Conservation (phyloP, 2,329 filamentous ascomycete genomes). For the Exserohilum turcica region DNA sequence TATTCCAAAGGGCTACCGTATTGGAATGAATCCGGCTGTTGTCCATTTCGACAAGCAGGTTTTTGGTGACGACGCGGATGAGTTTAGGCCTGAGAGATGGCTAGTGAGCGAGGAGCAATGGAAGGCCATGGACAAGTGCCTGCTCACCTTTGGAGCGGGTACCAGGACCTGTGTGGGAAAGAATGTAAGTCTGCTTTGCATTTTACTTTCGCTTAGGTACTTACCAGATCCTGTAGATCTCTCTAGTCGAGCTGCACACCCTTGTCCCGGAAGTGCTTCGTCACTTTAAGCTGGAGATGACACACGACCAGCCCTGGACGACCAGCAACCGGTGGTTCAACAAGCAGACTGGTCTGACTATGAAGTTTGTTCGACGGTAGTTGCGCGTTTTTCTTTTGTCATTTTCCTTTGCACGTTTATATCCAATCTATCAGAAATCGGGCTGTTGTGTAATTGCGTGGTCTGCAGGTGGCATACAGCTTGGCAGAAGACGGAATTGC, state of each 20-base stretch:
- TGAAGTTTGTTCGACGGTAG: conserved; percentile 56
- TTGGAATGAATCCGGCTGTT: conserved; percentile 54
- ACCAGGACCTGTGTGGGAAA: conserved; percentile 43
- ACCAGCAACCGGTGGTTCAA: conserved; percentile 21
- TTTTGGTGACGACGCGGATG: conserved; percentile 48
- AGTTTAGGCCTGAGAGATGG: conserved; percentile 55
- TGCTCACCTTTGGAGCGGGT: conserved; percentile 48
- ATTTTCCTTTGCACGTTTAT: too few relatives aligned
- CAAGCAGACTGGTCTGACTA: conserved; percentile 18
- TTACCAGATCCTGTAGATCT: conserved; percentile 17
- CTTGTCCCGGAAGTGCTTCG: conserved; percentile 27
- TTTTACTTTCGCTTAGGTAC: background rate
- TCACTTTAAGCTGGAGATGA: conserved; percentile 22
- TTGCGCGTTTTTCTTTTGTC: too few relatives aligned
- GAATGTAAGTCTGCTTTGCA: conserved; percentile 11
- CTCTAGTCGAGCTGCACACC: conserved; percentile 29
- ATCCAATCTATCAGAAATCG: too few relatives aligned
- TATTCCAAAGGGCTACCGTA: conserved; percentile 46
- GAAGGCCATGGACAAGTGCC: conserved; percentile 29
- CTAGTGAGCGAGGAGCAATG: conserved; percentile 33
- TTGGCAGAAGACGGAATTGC: too few relatives aligned
- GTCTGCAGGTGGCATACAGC: too few relatives aligned
- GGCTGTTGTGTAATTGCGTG: too few relatives aligned
- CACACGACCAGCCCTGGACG: conserved; percentile 25
- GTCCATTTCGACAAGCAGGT: conserved; percentile 49